A percentile compares a stretch with the other conserved stretches of the same genome.
Evolutionary conservation across 2,329 filamentous ascomycete genomes (phyloP).

Genomic region (Pseudopithomyces chartarum): DNA sequence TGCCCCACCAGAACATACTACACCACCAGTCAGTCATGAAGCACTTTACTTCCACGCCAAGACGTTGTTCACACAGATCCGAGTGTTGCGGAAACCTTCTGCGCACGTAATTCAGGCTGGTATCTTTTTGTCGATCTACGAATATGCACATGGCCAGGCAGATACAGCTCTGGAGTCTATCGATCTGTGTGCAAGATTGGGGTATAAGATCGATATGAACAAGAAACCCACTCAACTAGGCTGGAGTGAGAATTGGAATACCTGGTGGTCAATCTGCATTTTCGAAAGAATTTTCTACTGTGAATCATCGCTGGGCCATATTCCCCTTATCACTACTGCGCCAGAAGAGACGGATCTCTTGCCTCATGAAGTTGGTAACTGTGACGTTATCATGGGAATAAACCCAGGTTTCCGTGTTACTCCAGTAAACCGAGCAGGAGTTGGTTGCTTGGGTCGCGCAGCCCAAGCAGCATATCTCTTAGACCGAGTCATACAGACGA

Average conservation of each 20-base stretch:
- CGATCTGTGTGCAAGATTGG: neutral
- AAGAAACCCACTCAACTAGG: slow-evolving; percentile 5
- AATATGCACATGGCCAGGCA: slow-evolving; percentile 8
- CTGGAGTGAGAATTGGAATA: slow-evolving; percentile 11
- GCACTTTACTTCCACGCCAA: slow-evolving; percentile 1
- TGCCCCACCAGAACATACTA: neutral
- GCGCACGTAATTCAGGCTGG: slow-evolving; percentile 9
- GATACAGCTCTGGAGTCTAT: neutral
- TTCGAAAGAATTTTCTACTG: slow-evolving; percentile 13
- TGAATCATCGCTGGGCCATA: neutral
- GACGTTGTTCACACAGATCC: neutral
- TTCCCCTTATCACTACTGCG: neutral
- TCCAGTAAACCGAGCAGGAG: neutral
- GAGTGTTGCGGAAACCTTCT: neutral
- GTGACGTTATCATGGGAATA: neutral
- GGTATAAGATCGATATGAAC: neutral
- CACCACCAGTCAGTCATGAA: neutral
- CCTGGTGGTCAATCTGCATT: slow-evolving; percentile 10
- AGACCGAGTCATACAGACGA: slow-evolving; percentile 7
- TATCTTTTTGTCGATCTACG: slow-evolving; percentile 3
- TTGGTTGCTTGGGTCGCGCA: slow-evolving; percentile 11
- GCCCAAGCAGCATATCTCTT: slow-evolving; percentile 10
- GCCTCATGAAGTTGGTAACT: slow-evolving; percentile 1
- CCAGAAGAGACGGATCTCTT: neutral
- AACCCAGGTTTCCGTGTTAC: neutral